A percentile compares a stretch with the other conserved stretches of the same genome.
These are phyloP conservation scores for Cydonia oblonga DNA, from an alignment of 331 rosid genomes.

Conservation along the genomic window DNA sequence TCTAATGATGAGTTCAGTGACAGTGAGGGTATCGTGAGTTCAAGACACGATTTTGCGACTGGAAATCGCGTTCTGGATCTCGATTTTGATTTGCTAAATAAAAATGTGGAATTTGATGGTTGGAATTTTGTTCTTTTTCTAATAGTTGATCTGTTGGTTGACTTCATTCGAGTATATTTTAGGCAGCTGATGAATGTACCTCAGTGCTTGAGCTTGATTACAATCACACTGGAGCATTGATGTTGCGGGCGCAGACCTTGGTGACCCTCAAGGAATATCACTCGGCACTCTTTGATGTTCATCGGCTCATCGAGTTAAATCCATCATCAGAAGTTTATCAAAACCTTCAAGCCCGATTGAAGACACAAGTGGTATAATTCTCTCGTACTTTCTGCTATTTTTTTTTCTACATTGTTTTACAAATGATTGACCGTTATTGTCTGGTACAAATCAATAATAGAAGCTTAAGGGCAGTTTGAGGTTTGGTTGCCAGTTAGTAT, in stretches of 20 bases:
- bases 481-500: not conserved
- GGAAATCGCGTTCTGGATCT: not conserved
- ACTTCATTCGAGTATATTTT: conserved; percentile 11
- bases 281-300: conserved; percentile 87
- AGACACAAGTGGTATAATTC: conserved; percentile 75
- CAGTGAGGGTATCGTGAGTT: not conserved
- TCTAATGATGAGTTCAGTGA: not conserved
- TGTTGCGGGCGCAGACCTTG: conserved; percentile 84
- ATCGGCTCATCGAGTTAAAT: conserved; percentile 69
- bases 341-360: conserved; percentile 73
- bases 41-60: not conserved
- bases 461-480: not conserved
- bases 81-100: not conserved
- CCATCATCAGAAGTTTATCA: conserved; percentile 92
- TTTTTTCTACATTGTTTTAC: not conserved
- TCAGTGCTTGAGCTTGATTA: conserved; percentile 86
- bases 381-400: not conserved
- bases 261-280: conserved; percentile 79
- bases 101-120: not conserved
- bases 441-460: not conserved
- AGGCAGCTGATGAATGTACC: conserved; percentile 95
- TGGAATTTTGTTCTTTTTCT: not conserved
- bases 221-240: conserved; percentile 80
- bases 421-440: not conserved
- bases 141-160: not conserved